Base-by-base conservation (phyloP, 2,329 filamentous ascomycete species). In the Apiospora rasikravindrae region DNA sequence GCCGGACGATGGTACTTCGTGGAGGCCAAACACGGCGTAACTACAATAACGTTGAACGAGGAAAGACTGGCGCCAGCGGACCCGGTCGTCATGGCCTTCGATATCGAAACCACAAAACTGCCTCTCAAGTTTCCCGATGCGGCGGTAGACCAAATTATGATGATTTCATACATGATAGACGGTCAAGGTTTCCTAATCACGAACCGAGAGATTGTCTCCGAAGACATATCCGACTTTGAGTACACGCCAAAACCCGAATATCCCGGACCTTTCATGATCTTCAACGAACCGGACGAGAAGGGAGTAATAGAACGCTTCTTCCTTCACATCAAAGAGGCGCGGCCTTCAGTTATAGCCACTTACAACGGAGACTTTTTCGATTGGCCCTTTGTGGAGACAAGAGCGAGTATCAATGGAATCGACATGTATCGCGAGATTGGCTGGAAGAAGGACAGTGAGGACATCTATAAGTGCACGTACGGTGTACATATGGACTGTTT, bases 361-460 rank as follows among this genome's bases (percentile, higher is more conserved):
- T 99, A 99, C 88, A 99, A 99, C 94, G 96, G 96, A 85, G 96
- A 99, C 86, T 99, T 99, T 82, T 99, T 99, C 91, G 96, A 99
- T 92, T 99, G 96, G 96, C 96, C 96, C 0, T 99, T 97, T 80
- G 95, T 99, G 33, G 96, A 99, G 85, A 91, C 96, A 64, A 89
- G 96, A 84, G 94, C 97, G 40, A 97, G 95, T 80, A 89, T 98
- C 75, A 92, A 97, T 77, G 96, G 97, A 42, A 98, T 99, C 80
- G 96, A 99, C 83, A 98, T 99, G 96, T 99, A 99, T 83, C 93
- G 93, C 74, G 97, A 99, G 81, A 99, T 98, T 78, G 96, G 96
- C 6, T 99, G 98, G 89, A 92, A 92, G 78, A 98, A 96, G 82
- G 96, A 98, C 83, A 93, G 86, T 78, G 96, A 99, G 80, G 97